These are phyloP conservation scores for Plantago coronopus DNA, from an alignment of 305 asterid genomes.

Conservation along the genomic window DNA sequence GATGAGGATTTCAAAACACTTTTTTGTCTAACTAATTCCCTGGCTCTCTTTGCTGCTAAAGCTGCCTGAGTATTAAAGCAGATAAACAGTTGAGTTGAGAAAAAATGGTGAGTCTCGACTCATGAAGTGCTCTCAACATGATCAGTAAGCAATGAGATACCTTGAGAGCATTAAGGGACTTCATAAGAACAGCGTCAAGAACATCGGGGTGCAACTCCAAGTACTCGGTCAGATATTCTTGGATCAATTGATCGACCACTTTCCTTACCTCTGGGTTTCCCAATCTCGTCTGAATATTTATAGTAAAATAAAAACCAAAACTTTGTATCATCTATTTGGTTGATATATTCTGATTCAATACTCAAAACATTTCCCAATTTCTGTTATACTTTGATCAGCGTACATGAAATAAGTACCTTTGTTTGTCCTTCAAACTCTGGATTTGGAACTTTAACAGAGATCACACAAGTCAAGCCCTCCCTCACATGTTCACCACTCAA, in stretches of 20 bases:
- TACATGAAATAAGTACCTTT: conserved; percentile 43
- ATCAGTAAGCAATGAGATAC: conserved; percentile 31
- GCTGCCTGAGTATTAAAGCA: conserved; percentile 63
- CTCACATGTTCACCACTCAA: conserved; percentile 96
- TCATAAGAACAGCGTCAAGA: conserved; percentile 75
- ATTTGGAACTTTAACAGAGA: conserved; percentile 85
- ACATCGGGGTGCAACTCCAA: conserved; percentile 95
- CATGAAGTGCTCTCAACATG: conserved; percentile 15
- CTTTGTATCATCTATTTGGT: background rate
- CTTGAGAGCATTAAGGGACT: conserved; percentile 93
- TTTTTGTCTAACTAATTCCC: conserved; percentile 91
- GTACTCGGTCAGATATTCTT: conserved; percentile 86
- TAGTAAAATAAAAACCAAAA: conserved; percentile 7
- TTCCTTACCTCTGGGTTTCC: conserved; percentile 95
- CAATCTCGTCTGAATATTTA: conserved; percentile 68
- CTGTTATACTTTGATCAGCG: background rate
- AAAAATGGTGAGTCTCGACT: background rate
- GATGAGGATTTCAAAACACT: conserved; percentile 81
- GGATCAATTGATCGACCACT: conserved; percentile 73
- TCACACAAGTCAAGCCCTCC: conserved; percentile 93
- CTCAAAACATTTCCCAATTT: background rate
- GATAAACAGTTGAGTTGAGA: background rate
- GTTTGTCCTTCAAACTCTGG: conserved; percentile 99
- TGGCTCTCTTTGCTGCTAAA: conserved; percentile 91
- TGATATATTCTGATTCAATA: background rate